A percentile compares a stretch with the other conserved stretches of the same genome.
Evolutionary conservation across 495 filamentous ascomycete species (phyloP).

Genomic region (Geoglossum glabrum): DNA sequence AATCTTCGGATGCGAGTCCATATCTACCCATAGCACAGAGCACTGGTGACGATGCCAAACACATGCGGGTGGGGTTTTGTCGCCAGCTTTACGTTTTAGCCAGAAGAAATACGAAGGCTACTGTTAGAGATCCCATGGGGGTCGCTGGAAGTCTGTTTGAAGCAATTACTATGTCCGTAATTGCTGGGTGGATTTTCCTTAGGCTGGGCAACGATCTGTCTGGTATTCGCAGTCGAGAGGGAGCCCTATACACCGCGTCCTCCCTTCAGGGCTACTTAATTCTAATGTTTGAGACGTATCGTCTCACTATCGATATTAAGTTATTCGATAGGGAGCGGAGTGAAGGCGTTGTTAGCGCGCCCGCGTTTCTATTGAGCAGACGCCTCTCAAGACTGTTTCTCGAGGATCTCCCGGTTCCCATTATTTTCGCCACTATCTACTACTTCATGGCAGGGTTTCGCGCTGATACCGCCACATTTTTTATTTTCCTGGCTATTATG

Average conservation of each 20-base stretch:
- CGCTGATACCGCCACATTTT: slow-evolving; percentile 34
- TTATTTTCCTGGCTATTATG: slow-evolving; percentile 43
- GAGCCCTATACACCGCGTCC: slow-evolving; percentile 43
- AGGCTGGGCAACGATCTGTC: slow-evolving; percentile 35
- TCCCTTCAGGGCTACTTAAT: slow-evolving; percentile 55
- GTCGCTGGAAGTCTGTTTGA: slow-evolving; percentile 43
- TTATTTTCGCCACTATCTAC: slow-evolving; percentile 44
- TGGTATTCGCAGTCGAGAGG: slow-evolving; percentile 45
- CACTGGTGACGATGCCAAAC: neutral
- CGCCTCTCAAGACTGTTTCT: slow-evolving; percentile 40
- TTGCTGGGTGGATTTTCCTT: slow-evolving; percentile 52
- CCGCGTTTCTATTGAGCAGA: slow-evolving; percentile 43
- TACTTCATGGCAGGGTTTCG: slow-evolving; percentile 64
- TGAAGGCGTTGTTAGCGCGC: slow-evolving; percentile 47
- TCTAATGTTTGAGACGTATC: slow-evolving; percentile 50
- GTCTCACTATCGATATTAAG: slow-evolving; percentile 47
- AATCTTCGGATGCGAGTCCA: too few relatives aligned
- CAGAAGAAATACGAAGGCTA: slow-evolving; percentile 40
- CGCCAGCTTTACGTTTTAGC: slow-evolving; percentile 45
- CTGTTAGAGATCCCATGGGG: slow-evolving; percentile 51
- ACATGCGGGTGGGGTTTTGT: slow-evolving; percentile 25
- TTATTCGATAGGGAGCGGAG: slow-evolving; percentile 53
- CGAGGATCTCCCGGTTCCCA: slow-evolving; percentile 48
- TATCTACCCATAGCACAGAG: neutral
- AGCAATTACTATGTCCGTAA: slow-evolving; percentile 42